phyloP scores from a whole-genome alignment of 2,329 filamentous ascomycete genomes.

The Trichoderma sp. region DNA sequence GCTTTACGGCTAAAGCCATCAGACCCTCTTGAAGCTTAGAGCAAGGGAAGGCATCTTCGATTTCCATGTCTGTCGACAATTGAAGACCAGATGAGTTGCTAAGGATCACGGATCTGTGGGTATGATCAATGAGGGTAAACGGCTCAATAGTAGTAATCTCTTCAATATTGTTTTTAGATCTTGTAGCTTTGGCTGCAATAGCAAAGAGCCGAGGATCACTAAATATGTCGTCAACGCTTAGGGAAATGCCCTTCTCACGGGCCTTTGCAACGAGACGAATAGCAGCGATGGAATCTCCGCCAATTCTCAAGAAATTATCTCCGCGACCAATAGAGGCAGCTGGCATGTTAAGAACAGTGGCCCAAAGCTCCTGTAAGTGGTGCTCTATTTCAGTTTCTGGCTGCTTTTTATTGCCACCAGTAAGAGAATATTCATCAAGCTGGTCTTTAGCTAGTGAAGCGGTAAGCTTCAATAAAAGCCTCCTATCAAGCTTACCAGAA shows the following conservation, averaged over 20 bases:
- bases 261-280: slow-evolving; percentile 11
- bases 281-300: slow-evolving; percentile 20
- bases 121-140: neutral
- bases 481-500: slow-evolving; percentile 17
- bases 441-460: neutral
- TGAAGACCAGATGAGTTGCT: neutral
- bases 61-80: neutral
- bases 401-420: neutral
- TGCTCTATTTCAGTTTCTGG: slow-evolving; percentile 13
- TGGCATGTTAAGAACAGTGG: slow-evolving; percentile 7
- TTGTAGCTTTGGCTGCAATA: neutral
- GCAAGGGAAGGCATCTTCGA: slow-evolving; percentile 24
- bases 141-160: neutral
- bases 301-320: slow-evolving; percentile 20
- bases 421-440: slow-evolving; percentile 6
- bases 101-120: neutral
- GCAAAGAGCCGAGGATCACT: slow-evolving; percentile 9
- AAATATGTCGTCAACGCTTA: slow-evolving; percentile 12
- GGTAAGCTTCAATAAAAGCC: neutral
- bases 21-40: slow-evolving; percentile 24
- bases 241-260: neutral
- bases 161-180: neutral
- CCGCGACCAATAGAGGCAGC: slow-evolving; percentile 12
- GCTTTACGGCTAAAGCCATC: slow-evolving; percentile 31
- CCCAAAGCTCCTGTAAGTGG: slow-evolving; percentile 13